Percentiles rank a stretch among this genome's conserved stretches.
Evolutionary conservation across 1,284 basidiomycete species (phyloP).

Genomic region (Ganoderma resinaceum): DNA sequence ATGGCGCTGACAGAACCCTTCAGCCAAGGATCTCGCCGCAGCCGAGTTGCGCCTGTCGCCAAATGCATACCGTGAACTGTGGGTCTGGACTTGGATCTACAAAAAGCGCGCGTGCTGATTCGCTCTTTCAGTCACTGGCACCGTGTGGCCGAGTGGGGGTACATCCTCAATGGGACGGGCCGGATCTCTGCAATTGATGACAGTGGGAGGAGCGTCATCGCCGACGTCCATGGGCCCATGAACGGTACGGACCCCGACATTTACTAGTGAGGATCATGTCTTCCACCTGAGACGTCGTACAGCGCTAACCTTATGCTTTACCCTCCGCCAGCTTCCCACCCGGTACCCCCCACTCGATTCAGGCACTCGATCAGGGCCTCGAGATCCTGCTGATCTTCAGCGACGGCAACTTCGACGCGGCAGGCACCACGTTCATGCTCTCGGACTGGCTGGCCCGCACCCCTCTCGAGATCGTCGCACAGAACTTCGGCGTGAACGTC

Average conservation of each 20-base stretch:
- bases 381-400: constrained; percentile 40
- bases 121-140: constrained; percentile 36
- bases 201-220: constrained; percentile 34
- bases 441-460: constrained; percentile 40
- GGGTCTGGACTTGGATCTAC: constrained; percentile 6
- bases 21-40: constrained; percentile 43
- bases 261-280: constrained; percentile 33
- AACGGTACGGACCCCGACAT: constrained; percentile 37
- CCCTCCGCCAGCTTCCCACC: constrained; percentile 35
- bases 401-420: constrained; percentile 40
- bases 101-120: constrained; percentile 14
- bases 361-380: constrained; percentile 38
- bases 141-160: constrained; percentile 40
- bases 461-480: constrained; percentile 37
- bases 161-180: constrained; percentile 38
- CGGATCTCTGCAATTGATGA: constrained; percentile 38
- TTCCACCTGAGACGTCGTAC: not conserved
- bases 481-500: constrained; percentile 37
- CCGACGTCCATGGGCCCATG: constrained; percentile 35
- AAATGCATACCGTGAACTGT: constrained; percentile 42
- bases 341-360: constrained; percentile 38
- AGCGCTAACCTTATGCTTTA: not conserved
- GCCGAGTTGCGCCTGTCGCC: constrained; percentile 48
- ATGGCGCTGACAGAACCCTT: constrained; percentile 17
- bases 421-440: constrained; percentile 40